Percentiles rank a stretch among this genome's conserved stretches.
Conservation (phyloP, 2,329 filamentous ascomycete genomes). For the Intubia oerlemansii region DNA sequence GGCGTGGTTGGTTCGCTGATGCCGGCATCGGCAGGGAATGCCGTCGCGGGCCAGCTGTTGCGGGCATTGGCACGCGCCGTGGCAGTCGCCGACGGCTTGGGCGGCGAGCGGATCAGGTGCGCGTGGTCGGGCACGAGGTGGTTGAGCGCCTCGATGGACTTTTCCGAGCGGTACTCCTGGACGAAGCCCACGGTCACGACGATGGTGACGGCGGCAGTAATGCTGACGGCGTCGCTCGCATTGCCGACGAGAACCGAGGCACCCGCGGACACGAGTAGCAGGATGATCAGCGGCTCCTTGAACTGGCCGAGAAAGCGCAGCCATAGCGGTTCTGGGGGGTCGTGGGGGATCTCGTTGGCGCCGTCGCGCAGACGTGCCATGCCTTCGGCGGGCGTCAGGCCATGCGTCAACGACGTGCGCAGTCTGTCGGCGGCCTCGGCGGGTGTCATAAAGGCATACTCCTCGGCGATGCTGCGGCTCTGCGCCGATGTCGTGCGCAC, state of each 20-base stretch:
- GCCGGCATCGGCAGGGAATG: slow-evolving; percentile 7
- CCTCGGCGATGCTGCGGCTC: slow-evolving; percentile 28
- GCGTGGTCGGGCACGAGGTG: slow-evolving; percentile 89
- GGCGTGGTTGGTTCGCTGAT: slow-evolving; percentile 7
- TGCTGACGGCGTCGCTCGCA: slow-evolving; percentile 84
- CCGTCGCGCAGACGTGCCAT: slow-evolving; percentile 61
- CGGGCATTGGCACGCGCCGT: slow-evolving; percentile 15
- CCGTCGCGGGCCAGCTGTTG: slow-evolving; percentile 22
- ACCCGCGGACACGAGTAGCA: slow-evolving; percentile 73
- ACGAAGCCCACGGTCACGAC: slow-evolving; percentile 92
- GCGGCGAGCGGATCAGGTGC: slow-evolving; percentile 81
- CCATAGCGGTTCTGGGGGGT: slow-evolving; percentile 86
- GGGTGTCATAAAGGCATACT: slow-evolving; percentile 47
- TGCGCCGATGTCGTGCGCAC: slow-evolving; percentile 12
- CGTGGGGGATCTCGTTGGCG: slow-evolving; percentile 84
- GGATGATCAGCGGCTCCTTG: slow-evolving; percentile 79
- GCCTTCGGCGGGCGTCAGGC: slow-evolving; percentile 64
- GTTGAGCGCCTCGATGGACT: slow-evolving; percentile 86
- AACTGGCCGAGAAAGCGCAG: slow-evolving; percentile 91
- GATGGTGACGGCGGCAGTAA: slow-evolving; percentile 88
- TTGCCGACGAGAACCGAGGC: slow-evolving; percentile 86
- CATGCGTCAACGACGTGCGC: slow-evolving; percentile 63
- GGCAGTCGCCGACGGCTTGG: too few relatives aligned
- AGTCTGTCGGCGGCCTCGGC: slow-evolving; percentile 59
- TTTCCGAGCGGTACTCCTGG: slow-evolving; percentile 93